These are phyloP conservation scores for Dendrothele bispora DNA, from an alignment of 768 basidiomycete species.

Conservation along the genomic window DNA sequence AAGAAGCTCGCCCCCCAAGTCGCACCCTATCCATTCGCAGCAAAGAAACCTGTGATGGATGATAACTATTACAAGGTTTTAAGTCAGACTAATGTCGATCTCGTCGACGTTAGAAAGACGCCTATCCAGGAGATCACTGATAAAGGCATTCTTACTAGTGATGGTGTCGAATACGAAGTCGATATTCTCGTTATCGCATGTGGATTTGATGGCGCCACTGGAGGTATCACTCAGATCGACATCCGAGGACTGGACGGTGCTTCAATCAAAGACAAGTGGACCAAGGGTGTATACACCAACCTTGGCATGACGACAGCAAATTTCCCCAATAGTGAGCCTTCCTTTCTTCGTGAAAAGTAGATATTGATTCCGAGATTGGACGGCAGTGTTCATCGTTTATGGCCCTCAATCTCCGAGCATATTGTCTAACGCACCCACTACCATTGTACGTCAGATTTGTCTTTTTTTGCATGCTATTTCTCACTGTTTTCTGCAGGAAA, in stretches of 20 bases:
- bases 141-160: background rate
- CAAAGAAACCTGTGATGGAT: constrained; percentile 12
- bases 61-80: background rate
- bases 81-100: background rate
- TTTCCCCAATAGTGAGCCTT: too few species aligned
- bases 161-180: background rate
- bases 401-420: constrained; percentile 12
- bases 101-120: background rate
- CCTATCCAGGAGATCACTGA: background rate
- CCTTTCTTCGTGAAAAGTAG: too few species aligned
- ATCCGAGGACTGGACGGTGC: background rate
- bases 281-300: constrained; percentile 7
- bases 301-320: constrained; percentile 10
- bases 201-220: background rate
- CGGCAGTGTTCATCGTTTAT: constrained; percentile 11
- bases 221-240: too few species aligned
- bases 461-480: background rate
- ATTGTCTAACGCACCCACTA: constrained; percentile 3
- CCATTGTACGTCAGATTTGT: background rate
- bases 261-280: background rate
- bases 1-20: background rate
- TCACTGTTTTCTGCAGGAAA: constrained; percentile 10
- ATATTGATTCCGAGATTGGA: too few species aligned
- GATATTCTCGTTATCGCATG: background rate
- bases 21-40: background rate